phyloP scores from a whole-genome alignment of 257 asterid genomes.

The Gentiana straminea region DNA sequence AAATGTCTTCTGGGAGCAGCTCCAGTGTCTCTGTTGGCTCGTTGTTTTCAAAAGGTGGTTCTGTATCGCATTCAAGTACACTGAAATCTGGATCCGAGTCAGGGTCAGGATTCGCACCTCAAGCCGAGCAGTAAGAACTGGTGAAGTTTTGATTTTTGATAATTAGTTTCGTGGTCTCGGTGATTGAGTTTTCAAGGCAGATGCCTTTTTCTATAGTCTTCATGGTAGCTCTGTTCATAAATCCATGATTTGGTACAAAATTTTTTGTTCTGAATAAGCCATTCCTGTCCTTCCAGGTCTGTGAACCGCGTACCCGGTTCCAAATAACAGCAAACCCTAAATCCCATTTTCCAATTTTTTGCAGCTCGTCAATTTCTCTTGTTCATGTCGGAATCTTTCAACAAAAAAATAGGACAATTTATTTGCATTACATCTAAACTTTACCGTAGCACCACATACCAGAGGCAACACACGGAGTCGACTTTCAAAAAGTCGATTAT shows the following conservation, averaged over 20 bases:
- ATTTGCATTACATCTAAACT: no score
- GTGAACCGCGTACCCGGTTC: slow-evolving; percentile 12
- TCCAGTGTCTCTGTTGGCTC: slow-evolving; percentile 22
- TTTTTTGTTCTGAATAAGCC: slow-evolving; percentile 32
- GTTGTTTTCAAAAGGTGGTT: slow-evolving; percentile 10
- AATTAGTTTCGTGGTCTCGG: slow-evolving; percentile 12
- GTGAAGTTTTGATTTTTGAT: slow-evolving; percentile 9
- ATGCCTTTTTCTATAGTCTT: slow-evolving; percentile 18
- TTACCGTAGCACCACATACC: no score
- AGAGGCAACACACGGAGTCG: no score
- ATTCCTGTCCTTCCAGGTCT: slow-evolving; percentile 17
- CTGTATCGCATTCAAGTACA: slow-evolving; percentile 9
- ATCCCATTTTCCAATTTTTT: slow-evolving; percentile 18
- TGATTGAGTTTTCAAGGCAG: neutral
- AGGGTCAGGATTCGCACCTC: slow-evolving; percentile 29
- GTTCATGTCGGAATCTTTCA: slow-evolving; percentile 31
- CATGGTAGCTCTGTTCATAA: slow-evolving; percentile 36
- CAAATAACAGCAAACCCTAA: slow-evolving; percentile 18
- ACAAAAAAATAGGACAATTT: no score
- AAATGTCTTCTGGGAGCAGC: slow-evolving; percentile 20
- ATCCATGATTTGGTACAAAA: slow-evolving; percentile 27
- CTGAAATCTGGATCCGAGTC: slow-evolving; percentile 14
- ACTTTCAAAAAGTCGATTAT: no score
- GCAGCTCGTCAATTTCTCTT: slow-evolving; percentile 29
- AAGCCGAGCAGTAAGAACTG: slow-evolving; percentile 26